These are phyloP conservation scores for Dictyostelium capitatum DNA, from an alignment of 78 protist genomes.

Conservation along the genomic window DNA sequence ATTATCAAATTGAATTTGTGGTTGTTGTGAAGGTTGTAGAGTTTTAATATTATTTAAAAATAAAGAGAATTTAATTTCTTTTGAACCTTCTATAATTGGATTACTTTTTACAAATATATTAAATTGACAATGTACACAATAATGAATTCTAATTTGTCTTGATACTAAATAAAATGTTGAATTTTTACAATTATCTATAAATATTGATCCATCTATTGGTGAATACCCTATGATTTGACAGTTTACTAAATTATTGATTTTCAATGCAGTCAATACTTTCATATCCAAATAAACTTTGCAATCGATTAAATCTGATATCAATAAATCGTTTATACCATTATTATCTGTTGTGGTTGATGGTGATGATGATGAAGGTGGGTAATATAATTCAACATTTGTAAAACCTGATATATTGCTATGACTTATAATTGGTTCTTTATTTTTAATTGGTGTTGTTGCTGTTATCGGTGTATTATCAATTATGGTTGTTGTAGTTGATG, in stretches of 20 bases:
- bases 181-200: constrained; percentile 53
- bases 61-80: constrained; percentile 34
- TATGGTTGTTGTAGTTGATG: background rate
- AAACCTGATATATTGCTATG: constrained; percentile 4
- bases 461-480: background rate
- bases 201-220: constrained; percentile 53
- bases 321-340: constrained; percentile 33
- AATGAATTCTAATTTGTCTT: constrained; percentile 69
- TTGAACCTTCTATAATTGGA: constrained; percentile 59
- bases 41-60: background rate
- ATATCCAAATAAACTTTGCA: constrained; percentile 16
- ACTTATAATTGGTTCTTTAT: constrained; percentile 10
- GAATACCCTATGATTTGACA: background rate
- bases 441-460: background rate
- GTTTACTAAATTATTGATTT: constrained; percentile 10
- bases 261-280: constrained; percentile 15
- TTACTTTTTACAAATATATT: constrained; percentile 55
- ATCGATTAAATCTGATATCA: constrained; percentile 23
- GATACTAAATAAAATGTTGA: constrained; percentile 5
- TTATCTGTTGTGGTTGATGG: background rate
- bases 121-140: constrained; percentile 23
- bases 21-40: background rate
- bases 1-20: background rate
- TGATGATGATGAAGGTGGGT: background rate
- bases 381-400: background rate